These are phyloP conservation scores for Spergularia azorica DNA, from an alignment of 179 eudicot genomes.

Conservation along the genomic window DNA sequence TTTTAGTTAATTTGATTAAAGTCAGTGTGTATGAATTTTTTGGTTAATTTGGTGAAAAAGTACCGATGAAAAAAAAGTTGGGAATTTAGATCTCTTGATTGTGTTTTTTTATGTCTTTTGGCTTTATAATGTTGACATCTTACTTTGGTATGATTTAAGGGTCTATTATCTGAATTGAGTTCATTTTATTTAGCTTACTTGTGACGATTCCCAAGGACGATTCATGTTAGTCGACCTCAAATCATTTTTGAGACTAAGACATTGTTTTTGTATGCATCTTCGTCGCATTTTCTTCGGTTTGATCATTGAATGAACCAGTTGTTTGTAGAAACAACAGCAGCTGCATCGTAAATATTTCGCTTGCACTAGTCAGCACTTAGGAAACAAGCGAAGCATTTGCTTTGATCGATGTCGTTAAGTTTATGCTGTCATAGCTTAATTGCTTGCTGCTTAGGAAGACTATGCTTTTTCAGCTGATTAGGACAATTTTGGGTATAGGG, in stretches of 20 bases:
- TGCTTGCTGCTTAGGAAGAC: not conserved
- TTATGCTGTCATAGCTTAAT: not conserved
- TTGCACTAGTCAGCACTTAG: not conserved
- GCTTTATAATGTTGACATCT: too few species aligned
- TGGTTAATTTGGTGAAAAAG: not conserved
- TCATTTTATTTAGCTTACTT: too few species aligned
- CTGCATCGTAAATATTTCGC: not conserved
- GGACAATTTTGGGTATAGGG: not conserved
- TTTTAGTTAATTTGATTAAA: conserved; percentile 1
- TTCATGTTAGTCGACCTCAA: too few species aligned
- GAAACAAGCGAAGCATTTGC: not conserved
- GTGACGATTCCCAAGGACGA: too few species aligned
- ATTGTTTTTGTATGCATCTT: not conserved
- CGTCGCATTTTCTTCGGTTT: not conserved
- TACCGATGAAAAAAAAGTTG: too few species aligned
- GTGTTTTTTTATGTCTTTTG: not conserved
- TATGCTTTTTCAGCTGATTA: conserved; percentile 5
- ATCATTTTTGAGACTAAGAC: too few species aligned
- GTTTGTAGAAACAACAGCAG: conserved; percentile 3
- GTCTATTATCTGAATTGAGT: too few species aligned
- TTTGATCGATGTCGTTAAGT: too few species aligned
- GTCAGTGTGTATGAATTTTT: not conserved
- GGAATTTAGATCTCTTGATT: conserved; percentile 20
- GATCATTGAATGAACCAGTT: not conserved
- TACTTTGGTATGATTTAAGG: too few species aligned